Evolutionary conservation across 805 yeast species (phyloP), one percentile per base, ranked within the genome.

Genomic region (Ogataea haglerorum): DNA sequence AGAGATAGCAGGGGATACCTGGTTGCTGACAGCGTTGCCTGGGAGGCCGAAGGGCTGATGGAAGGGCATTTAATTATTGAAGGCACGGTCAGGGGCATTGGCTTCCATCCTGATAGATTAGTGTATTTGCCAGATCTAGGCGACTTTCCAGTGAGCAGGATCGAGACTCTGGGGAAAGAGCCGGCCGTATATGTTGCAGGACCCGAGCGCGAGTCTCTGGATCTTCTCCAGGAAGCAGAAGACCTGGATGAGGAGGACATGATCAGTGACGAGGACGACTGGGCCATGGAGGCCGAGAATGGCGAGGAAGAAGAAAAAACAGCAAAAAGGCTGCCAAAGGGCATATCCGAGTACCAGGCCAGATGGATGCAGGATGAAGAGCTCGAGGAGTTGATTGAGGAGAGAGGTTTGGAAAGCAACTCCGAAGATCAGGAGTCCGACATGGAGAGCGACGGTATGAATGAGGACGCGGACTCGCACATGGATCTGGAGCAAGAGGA

Each of bases 1-100:
- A 81, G 98, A 65, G 97, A 91, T 53, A 66, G 80, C n/a, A 73
- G 99, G 57, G 91, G 96, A 6, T 93, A 89, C 65, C 38, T 93
- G 38, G 73, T 93, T 8, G 90, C 95, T 2, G 95, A 89, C 50
- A 56, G 63, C 4, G 70, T 85, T 1, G 51, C 60, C 16, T 75
- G 75, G 69, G 60, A 65, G 13, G 54, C 63, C 4, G 42, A 49
- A 9, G 49, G 53, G 30, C 55, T 67, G 21, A 30, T 42, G 14
- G 64, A 63, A 22, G 71, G 72, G 3, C 47, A 57, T 6, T 58
- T 89, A 27, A 75, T 76, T 6, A 74, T 93, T 6, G 83, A 81
- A 57, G 99, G 99, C 36, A 75, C 79, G 4, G 88, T 86, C 4
- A 76, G 99, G 60, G 99, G 98, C 40, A 65, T 73, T 34, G 95